Conservation (phyloP, 345 rosid genomes). For the Populus deltoides region DNA sequence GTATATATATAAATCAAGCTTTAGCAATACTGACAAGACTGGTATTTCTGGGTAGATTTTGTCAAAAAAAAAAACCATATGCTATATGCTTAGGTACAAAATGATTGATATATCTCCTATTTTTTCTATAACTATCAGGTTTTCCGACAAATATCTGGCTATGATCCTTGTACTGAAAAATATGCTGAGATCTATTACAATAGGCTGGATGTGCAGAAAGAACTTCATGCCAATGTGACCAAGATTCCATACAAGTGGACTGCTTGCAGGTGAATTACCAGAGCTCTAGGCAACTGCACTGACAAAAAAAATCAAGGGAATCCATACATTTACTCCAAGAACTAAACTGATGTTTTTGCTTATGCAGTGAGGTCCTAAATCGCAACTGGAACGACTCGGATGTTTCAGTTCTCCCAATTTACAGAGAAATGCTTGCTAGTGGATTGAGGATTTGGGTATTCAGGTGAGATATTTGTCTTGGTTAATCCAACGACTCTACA, state of each 20-base stretch:
- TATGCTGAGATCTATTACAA: slow-evolving; percentile 94
- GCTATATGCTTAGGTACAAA: neutral
- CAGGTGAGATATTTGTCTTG: slow-evolving; percentile 46
- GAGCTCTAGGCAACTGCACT: neutral
- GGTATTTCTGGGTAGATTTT: neutral
- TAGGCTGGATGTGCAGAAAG: slow-evolving; percentile 81
- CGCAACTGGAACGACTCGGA: slow-evolving; percentile 94
- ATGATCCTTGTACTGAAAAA: slow-evolving; percentile 98
- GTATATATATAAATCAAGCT: slow-evolving; percentile 11
- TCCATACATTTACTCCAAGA: neutral
- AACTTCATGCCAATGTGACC: slow-evolving; percentile 78
- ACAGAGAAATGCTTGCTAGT: slow-evolving; percentile 71
- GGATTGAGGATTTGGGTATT: slow-evolving; percentile 91
- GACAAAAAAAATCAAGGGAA: neutral
- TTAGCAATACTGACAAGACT: neutral
- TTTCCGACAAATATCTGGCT: slow-evolving; percentile 62
- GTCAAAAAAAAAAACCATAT: neutral
- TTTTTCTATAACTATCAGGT: slow-evolving; percentile 30
- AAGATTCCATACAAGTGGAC: slow-evolving; percentile 86
- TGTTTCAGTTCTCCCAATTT: slow-evolving; percentile 73
- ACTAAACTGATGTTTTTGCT: neutral
- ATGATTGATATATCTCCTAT: neutral
- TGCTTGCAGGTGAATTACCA: slow-evolving; percentile 71
- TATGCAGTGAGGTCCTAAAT: slow-evolving; percentile 65
- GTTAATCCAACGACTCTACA: neutral